A percentile compares a stretch with the other conserved stretches of the same genome.
Evolutionary conservation across 2,329 filamentous ascomycete genomes (phyloP).

Genomic region (Alternaria longipes): DNA sequence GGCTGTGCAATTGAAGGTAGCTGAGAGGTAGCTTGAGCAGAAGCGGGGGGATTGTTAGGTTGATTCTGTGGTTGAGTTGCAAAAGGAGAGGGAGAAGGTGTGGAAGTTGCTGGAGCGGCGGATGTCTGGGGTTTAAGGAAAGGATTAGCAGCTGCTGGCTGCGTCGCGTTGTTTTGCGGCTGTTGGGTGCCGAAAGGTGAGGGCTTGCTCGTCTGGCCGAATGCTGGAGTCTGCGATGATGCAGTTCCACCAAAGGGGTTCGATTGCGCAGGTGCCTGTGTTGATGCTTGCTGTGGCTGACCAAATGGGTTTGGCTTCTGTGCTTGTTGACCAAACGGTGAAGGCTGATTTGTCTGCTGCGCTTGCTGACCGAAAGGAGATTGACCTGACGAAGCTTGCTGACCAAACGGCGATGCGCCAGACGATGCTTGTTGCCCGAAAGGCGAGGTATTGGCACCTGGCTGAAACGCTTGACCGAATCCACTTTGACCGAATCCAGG

Average conservation of each 20-base stretch:
- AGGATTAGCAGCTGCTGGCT: constrained; percentile 28
- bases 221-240: constrained; percentile 32
- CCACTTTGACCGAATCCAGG: constrained; percentile 49
- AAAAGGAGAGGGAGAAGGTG: constrained; percentile 28
- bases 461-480: constrained; percentile 57
- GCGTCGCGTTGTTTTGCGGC: constrained; percentile 13
- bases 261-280: constrained; percentile 13
- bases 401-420: constrained; percentile 39
- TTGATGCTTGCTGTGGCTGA: constrained; percentile 10
- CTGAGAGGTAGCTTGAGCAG: constrained; percentile 8
- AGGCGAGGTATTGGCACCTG: constrained; percentile 39
- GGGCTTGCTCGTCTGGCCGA: constrained; percentile 49
- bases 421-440: constrained; percentile 48
- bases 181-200: constrained; percentile 30
- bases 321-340: constrained; percentile 28
- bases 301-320: constrained; percentile 20
- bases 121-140: constrained; percentile 33
- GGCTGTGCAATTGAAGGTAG: constrained; percentile 60
- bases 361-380: constrained; percentile 39
- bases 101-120: constrained; percentile 15
- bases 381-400: constrained; percentile 26
- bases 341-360: constrained; percentile 25
- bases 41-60: constrained; percentile 61
- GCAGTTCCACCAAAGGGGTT: constrained; percentile 32
- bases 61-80: constrained; percentile 52